phyloP scores from a whole-genome alignment of 257 asterid species.

The Striga asiatica region DNA sequence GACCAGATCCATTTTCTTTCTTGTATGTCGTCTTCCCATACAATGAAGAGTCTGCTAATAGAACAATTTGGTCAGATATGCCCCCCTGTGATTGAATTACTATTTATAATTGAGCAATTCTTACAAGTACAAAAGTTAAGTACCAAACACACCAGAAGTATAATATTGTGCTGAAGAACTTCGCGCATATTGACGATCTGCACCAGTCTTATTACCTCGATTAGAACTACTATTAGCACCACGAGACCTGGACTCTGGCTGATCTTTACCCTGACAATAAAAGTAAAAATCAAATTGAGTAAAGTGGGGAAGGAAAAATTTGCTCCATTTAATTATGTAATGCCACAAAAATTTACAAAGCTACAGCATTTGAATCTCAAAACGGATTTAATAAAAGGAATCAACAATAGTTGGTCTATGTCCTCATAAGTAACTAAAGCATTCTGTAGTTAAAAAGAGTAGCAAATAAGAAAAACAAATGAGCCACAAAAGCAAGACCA shows the following conservation, averaged over 20 bases:
- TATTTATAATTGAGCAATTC: background rate
- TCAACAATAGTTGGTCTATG: background rate
- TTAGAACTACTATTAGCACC: constrained; percentile 43
- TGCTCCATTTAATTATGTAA: background rate
- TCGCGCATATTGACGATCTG: constrained; percentile 43
- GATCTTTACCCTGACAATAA: constrained; percentile 65
- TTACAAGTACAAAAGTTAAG: constrained; percentile 7
- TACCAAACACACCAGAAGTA: constrained; percentile 39
- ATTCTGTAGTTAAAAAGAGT: background rate
- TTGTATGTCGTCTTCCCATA: constrained; percentile 1
- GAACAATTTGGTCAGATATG: constrained; percentile 8
- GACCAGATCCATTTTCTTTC: no score
- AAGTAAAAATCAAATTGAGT: no score
- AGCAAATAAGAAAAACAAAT: background rate
- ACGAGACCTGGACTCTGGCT: constrained; percentile 47
- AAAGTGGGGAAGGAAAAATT: constrained; percentile 12
- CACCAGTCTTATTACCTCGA: constrained; percentile 48
- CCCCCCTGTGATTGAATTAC: background rate
- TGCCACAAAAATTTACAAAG: constrained; percentile 7
- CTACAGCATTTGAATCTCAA: background rate
- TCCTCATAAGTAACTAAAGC: constrained; percentile 14
- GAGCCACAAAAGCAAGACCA: background rate
- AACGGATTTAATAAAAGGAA: background rate
- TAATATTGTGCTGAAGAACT: constrained; percentile 33
- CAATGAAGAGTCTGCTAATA: constrained; percentile 40